phyloP scores from a whole-genome alignment of 2,329 filamentous ascomycete genomes.

The Aspergillus caelatus region DNA sequence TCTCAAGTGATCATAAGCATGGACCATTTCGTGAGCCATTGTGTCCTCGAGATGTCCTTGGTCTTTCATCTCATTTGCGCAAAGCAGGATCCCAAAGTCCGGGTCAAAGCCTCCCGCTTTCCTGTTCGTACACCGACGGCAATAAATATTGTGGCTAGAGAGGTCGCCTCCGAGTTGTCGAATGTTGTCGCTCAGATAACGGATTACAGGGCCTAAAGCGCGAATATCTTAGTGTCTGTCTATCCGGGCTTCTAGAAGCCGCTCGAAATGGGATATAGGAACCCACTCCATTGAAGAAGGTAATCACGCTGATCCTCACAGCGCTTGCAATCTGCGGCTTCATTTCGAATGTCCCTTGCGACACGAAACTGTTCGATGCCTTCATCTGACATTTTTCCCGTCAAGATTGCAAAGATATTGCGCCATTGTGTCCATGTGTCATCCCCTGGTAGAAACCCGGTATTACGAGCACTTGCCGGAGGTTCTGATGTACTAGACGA shows the following conservation, averaged over 20 bases:
- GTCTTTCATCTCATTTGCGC: slow-evolving; percentile 85
- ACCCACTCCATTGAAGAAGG: slow-evolving; percentile 71
- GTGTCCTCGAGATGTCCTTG: slow-evolving; percentile 87
- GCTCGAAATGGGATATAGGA: not conserved
- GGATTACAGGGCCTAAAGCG: slow-evolving; percentile 69
- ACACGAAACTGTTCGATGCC: slow-evolving; percentile 76
- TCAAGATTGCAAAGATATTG: slow-evolving; percentile 83
- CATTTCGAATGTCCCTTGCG: slow-evolving; percentile 73
- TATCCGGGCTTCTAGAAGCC: slow-evolving; percentile 1
- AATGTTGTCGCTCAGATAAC: slow-evolving; percentile 84
- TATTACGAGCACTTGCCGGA: slow-evolving; percentile 30
- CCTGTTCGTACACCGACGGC: slow-evolving; percentile 73
- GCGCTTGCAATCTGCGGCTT: slow-evolving; percentile 74
- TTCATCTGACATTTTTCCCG: slow-evolving; percentile 69
- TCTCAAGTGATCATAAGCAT: slow-evolving; percentile 89
- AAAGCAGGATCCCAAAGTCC: slow-evolving; percentile 84
- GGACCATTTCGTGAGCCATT: slow-evolving; percentile 95
- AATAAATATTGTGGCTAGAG: slow-evolving; percentile 74
- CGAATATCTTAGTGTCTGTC: slow-evolving; percentile 8
- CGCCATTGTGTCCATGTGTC: slow-evolving; percentile 64
- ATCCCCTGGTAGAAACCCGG: slow-evolving; percentile 43
- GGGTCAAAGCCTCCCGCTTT: slow-evolving; percentile 84
- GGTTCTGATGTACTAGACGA: slow-evolving; percentile 23
- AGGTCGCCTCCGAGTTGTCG: slow-evolving; percentile 75
- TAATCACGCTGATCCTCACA: slow-evolving; percentile 84